Base-by-base conservation (phyloP, 495 filamentous ascomycete species). In the Neurospora africana region DNA sequence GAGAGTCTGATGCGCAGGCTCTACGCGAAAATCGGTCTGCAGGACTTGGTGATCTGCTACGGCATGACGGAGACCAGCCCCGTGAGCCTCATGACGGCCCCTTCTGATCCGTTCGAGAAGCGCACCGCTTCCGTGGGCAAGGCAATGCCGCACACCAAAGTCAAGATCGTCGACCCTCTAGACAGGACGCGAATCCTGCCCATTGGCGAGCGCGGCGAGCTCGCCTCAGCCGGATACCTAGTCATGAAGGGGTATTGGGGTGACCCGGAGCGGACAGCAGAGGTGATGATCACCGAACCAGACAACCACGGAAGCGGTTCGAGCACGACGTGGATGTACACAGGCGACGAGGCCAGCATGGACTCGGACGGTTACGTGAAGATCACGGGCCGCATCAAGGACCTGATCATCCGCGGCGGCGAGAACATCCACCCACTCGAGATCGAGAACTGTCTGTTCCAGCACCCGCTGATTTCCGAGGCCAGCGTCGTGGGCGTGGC, bases 61-160 rank as follows among this genome's bases (percentile, higher is more conserved):
- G 95, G 94, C 43, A 99, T 99, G 95, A 99, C 95, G 17, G 95
- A 99, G 81, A 99, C 95, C 0, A 90, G 88, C 68, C 95, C 95
- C n/a, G 94, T 97, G 1, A 91, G 89, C 47, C 89, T 88, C 65
- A 98, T 98, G 95, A 99, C 95, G 1, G 87, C 91, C 0, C 95
- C 91, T 0, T 82, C 89, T 44, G 95, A 98, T 77, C 90, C 94
- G 1, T 82, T 95, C 6, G 87, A 86, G n/a, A 92, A 93, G 77
- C 84, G 95, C 10, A 89, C 95, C 39, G 84, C 88, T 47, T 91
- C 86, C 17, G 93, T 98, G 0, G 95, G 95, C 1, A 81, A 86
- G 38, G 83, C 91, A 0, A 87, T 98, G 81, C 93, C 94, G 23
- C 93, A 99, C 67, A 85, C 83, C 5, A 78, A 77, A 30, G 91